Evolutionary conservation across 257 asterid genomes (phyloP), one percentile per base, ranked within the genome.

Genomic region (Penstemon eatonii): DNA sequence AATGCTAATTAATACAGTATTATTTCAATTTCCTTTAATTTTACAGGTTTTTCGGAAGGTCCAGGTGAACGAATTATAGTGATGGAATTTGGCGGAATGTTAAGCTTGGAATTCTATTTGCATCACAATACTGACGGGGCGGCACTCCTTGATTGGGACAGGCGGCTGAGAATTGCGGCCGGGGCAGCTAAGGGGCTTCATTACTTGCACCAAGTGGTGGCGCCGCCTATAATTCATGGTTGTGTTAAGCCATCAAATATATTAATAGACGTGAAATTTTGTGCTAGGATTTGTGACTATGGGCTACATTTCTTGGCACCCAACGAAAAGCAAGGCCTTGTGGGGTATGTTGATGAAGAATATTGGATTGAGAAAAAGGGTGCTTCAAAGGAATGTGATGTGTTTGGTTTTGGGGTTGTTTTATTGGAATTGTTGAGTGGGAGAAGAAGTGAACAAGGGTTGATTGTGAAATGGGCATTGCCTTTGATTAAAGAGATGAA

Each of bases 341-440:
- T 50, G 60, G 98, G 96, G 45, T 83, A 87, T 50, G 87, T 83
- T 0, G 96, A 89, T 37, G 79, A 84, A 0, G 96, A 85, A 61
- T 83, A 83, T 79, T 84, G 89, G 88, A 3, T 8, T 7, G 89
- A 60, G 3, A 73, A 77, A 61, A 79, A 41, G 11, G 86, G 85
- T 8, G 81, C 74, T 40, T 87, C 87, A 0, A 89, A 89, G 75
- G 98, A 92, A 64, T 81, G 91, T 57, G 98, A 92, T 65, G 88
- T 87, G 56, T 92, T 74, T 67, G 96, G 96, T 7, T 74, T 89
- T 8, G 98, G 98, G 36, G 82, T 89, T 5, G 96, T 92, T 66
- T 40, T 92, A 82, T 66, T 92, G 83, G 98, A 92, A 73, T 65
- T 92, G 82, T 79, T 92, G 74, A 92, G 89, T 69, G 96, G 96